phyloP scores from a whole-genome alignment of 352 stramenopile genomes.

The Lagenidium giganteum region DNA sequence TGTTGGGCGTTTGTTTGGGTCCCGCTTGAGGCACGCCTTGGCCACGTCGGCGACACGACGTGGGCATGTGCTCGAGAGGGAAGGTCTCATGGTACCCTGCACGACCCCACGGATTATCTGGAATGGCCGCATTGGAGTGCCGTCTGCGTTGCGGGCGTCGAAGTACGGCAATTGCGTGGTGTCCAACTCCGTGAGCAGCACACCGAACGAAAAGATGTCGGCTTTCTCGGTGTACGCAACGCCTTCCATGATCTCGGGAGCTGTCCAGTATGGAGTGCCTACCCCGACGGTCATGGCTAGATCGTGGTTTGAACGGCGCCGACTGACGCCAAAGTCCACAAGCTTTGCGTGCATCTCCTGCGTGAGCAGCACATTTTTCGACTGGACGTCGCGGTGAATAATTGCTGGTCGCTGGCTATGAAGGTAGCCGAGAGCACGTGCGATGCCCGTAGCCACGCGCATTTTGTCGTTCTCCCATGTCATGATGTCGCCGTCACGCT shows the following conservation, averaged over 20 bases:
- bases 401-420: slow-evolving; percentile 67
- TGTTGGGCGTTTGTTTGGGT: slow-evolving; percentile 45
- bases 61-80: slow-evolving; percentile 46
- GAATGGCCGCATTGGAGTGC: too few species aligned
- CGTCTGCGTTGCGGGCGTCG: slow-evolving; percentile 41
- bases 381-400: slow-evolving; percentile 85
- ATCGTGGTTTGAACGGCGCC: slow-evolving; percentile 45
- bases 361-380: slow-evolving; percentile 78
- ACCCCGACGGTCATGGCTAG: slow-evolving; percentile 39
- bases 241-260: slow-evolving; percentile 51
- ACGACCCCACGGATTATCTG: slow-evolving; percentile 55
- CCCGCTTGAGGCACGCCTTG: slow-evolving; percentile 41
- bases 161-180: slow-evolving; percentile 67
- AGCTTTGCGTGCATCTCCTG: slow-evolving; percentile 43
- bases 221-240: slow-evolving; percentile 70
- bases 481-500: too few species aligned
- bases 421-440: slow-evolving; percentile 75
- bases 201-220: slow-evolving; percentile 74
- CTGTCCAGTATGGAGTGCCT: slow-evolving; percentile 61
- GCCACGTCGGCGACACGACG: slow-evolving; percentile 52
- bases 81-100: slow-evolving; percentile 40
- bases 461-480: slow-evolving; percentile 51
- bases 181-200: slow-evolving; percentile 73
- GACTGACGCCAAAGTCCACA: slow-evolving; percentile 48
- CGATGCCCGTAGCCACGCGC: slow-evolving; percentile 44